Percentiles rank a stretch among this genome's conserved stretches.
Evolutionary conservation across 1,284 basidiomycete genomes (phyloP).

Genomic region (Trametes hirsuta): DNA sequence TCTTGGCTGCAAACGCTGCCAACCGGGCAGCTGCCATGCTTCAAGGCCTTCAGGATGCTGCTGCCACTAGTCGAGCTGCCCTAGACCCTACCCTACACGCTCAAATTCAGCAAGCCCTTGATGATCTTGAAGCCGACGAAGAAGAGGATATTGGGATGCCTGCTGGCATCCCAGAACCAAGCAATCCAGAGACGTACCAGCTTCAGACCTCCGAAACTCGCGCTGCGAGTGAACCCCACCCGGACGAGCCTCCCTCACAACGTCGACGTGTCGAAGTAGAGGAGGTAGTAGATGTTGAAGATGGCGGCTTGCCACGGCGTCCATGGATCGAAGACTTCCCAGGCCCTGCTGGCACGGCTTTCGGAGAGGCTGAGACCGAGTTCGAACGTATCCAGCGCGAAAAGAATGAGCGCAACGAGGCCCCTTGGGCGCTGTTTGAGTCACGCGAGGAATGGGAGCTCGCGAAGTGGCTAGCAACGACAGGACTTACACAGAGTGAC

Average conservation of each 20-base stretch:
- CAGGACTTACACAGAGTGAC: constrained; percentile 30
- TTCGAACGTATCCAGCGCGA: constrained; percentile 20
- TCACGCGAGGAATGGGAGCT: constrained; percentile 35
- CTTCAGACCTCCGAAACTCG: too few species aligned
- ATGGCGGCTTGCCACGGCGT: constrained; percentile 15
- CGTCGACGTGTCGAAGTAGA: constrained; percentile 8
- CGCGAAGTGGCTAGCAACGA: constrained; percentile 35
- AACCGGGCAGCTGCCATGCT: neutral
- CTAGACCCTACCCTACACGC: too few species aligned
- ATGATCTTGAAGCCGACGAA: too few species aligned
- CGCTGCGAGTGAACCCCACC: too few species aligned
- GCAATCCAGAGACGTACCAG: too few species aligned
- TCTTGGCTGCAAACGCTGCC: neutral
- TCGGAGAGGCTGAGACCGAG: constrained; percentile 9
- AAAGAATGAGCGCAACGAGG: neutral
- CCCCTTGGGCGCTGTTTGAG: constrained; percentile 30
- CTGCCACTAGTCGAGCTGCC: too few species aligned
- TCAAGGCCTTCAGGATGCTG: neutral
- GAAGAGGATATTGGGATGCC: neutral
- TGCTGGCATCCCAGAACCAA: too few species aligned
- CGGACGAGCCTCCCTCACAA: neutral
- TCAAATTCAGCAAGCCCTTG: too few species aligned
- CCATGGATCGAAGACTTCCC: constrained; percentile 17
- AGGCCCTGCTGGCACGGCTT: neutral
- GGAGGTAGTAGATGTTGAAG: constrained; percentile 21